Evolutionary conservation across 352 stramenopile species (phyloP).

Genomic region (Pythium dissotocum): DNA sequence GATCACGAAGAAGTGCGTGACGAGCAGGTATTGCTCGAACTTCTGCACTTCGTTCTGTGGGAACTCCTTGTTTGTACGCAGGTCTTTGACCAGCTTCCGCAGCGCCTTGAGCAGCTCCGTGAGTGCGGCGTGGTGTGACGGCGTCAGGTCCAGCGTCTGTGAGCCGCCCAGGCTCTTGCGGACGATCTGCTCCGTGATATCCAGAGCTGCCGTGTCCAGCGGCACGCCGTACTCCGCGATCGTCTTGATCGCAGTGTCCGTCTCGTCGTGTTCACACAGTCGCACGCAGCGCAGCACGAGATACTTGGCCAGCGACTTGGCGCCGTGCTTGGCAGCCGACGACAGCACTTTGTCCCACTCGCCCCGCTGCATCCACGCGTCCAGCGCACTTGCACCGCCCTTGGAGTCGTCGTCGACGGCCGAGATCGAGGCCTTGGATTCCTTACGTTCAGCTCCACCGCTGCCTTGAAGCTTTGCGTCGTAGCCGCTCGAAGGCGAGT

Average conservation of each 20-base stretch:
- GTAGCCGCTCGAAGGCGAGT: constrained; percentile 47
- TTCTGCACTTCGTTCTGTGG: constrained; percentile 51
- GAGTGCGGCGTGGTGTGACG: constrained; percentile 47
- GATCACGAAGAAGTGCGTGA: constrained; percentile 78
- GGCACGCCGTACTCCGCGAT: constrained; percentile 81
- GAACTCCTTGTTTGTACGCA: constrained; percentile 62
- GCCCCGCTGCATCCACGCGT: constrained; percentile 91
- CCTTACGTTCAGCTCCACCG: constrained; percentile 44
- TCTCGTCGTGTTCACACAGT: constrained; percentile 74
- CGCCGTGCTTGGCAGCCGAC: constrained; percentile 75
- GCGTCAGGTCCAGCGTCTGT: constrained; percentile 43
- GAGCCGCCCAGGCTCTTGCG: constrained; percentile 52
- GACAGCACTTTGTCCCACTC: constrained; percentile 94
- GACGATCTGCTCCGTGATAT: constrained; percentile 58
- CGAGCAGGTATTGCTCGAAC: constrained; percentile 77
- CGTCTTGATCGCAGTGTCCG: constrained; percentile 73
- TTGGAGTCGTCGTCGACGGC: constrained; percentile 34
- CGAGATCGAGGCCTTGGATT: constrained; percentile 39
- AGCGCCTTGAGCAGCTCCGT: constrained; percentile 55
- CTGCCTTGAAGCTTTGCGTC: constrained; percentile 46
- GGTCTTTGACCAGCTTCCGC: constrained; percentile 73
- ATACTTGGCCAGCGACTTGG: constrained; percentile 84
- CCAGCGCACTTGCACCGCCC: constrained; percentile 63
- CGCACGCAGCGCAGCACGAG: constrained; percentile 71
- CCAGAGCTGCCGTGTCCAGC: constrained; percentile 51